Evolutionary conservation across 495 filamentous ascomycete genomes (phyloP), one percentile per base, ranked within the genome.

Genomic region (Annulohypoxylon stygium): DNA sequence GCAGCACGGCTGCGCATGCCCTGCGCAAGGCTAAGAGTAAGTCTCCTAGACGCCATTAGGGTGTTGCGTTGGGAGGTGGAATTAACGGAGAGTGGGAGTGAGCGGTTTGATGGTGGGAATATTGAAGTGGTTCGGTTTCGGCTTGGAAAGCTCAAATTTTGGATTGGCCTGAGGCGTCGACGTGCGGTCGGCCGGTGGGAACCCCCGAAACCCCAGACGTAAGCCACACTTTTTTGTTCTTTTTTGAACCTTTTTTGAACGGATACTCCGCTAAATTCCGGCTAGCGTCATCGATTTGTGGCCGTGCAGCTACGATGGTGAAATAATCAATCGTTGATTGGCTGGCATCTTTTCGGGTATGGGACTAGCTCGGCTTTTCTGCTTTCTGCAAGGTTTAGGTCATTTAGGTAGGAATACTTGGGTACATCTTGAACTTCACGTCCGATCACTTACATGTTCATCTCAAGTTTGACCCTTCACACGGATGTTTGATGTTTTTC

Each of bases 41-140:
- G 88, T 87, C 93, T 92, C 88, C 93, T 88, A 81, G 95, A 97
- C 86, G 94, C 94, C 95, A 98, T 98, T 86, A 67, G 62, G 70
- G 67, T 79, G 81, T 78, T 74, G 75, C 78, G 79, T 80, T 78
- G 75, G 77, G 70, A 66, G 66, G 71, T 76, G 69, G 43, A 41
- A 59, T 60, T 71, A 34, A 47, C 30, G 47, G 53, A 30, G 18
- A 74, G 69, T 20, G 66, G 73, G 75, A 77, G 71, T 84, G 83
- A 83, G 84, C 76, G 80, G 83, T 85, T 85, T 83, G 81, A 81
- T 79, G 78, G 76, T 16, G 77, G 55, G 69, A 76, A 71, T 78
- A 64, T 69, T 71, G 70, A 64, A 73, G 50, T 69, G 59, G 67
- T 68, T 78, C 76, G 76, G 74, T 71, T 74, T 73, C 74, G 74